phyloP scores from a whole-genome alignment of 2,329 filamentous ascomycete genomes.

The Corniculantispora saksenae region DNA sequence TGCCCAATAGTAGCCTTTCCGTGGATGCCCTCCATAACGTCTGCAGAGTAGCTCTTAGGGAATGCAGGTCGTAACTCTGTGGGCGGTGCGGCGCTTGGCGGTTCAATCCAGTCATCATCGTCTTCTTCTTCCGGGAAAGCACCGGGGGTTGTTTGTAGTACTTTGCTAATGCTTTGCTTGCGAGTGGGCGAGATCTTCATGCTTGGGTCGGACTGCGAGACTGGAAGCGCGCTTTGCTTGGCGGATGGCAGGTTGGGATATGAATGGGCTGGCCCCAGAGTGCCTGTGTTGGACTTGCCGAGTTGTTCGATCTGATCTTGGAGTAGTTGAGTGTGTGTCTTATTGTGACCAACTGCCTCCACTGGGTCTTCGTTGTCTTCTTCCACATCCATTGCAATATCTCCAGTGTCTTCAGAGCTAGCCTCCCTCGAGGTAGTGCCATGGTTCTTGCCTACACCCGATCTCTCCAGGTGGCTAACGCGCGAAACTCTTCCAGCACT shows the following conservation, averaged over 20 bases:
- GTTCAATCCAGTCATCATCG: slow-evolving; percentile 65
- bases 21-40: slow-evolving; percentile 60
- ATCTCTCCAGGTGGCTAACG: slow-evolving; percentile 76
- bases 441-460: slow-evolving; percentile 73
- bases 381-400: slow-evolving; percentile 56
- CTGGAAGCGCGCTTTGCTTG: slow-evolving; percentile 31
- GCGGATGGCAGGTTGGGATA: slow-evolving; percentile 39
- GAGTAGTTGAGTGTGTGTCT: slow-evolving; percentile 89
- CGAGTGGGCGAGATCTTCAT: slow-evolving; percentile 31
- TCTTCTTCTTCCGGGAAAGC: slow-evolving; percentile 59
- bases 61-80: slow-evolving; percentile 50
- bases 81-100: slow-evolving; percentile 40
- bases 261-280: slow-evolving; percentile 50
- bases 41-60: slow-evolving; percentile 61
- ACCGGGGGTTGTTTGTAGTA: slow-evolving; percentile 50
- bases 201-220: slow-evolving; percentile 32
- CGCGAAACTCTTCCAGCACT: slow-evolving; percentile 76
- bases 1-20: slow-evolving; percentile 51
- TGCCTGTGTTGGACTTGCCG: slow-evolving; percentile 56
- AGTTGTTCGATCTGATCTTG: slow-evolving; percentile 87
- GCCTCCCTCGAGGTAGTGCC: slow-evolving; percentile 51
- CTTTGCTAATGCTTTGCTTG: slow-evolving; percentile 30
- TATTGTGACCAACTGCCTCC: slow-evolving; percentile 60
- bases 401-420: slow-evolving; percentile 45
- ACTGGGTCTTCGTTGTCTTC: slow-evolving; percentile 41